Conservation (phyloP, 306 rosid species). For the Begonia loranthoides region DNA sequence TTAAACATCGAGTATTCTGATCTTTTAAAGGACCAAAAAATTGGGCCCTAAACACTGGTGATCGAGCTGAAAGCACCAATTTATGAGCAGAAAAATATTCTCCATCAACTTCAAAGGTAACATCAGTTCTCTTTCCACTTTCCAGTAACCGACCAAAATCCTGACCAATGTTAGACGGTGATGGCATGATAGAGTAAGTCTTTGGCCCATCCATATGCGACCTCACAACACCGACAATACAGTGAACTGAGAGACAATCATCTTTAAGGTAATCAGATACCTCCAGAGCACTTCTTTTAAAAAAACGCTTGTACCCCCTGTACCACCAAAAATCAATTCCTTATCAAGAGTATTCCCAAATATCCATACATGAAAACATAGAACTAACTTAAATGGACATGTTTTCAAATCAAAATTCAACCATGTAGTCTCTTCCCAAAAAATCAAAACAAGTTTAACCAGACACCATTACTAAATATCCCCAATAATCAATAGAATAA, state of each 20-base stretch:
- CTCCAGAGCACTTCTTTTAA: constrained; percentile 58
- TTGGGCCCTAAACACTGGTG: constrained; percentile 86
- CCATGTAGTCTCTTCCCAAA: not conserved
- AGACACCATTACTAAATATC: not conserved
- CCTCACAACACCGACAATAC: constrained; percentile 72
- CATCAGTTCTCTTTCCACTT: constrained; percentile 60
- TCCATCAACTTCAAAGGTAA: constrained; percentile 55
- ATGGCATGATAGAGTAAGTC: constrained; percentile 49
- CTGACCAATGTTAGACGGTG: constrained; percentile 51
- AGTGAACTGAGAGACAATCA: constrained; percentile 55
- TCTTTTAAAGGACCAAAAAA: constrained; percentile 89
- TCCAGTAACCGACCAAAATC: constrained; percentile 58
- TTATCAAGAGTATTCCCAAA: constrained; percentile 8
- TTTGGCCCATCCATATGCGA: constrained; percentile 64
- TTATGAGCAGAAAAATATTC: constrained; percentile 63
- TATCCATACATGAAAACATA: not conserved
- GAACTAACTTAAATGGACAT: constrained; percentile 9
- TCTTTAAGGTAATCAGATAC: constrained; percentile 72
- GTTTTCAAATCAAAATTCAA: not conserved
- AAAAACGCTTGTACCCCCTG: constrained; percentile 85
- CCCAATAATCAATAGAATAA: not conserved
- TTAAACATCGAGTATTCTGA: constrained; percentile 45
- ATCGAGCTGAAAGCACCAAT: constrained; percentile 70
- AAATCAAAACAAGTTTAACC: not conserved
- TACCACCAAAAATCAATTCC: constrained; percentile 14